Evolutionary conservation across 371 early-diverging fungal genomes (phyloP).

Genomic region (Encephalitozoon hellem): DNA sequence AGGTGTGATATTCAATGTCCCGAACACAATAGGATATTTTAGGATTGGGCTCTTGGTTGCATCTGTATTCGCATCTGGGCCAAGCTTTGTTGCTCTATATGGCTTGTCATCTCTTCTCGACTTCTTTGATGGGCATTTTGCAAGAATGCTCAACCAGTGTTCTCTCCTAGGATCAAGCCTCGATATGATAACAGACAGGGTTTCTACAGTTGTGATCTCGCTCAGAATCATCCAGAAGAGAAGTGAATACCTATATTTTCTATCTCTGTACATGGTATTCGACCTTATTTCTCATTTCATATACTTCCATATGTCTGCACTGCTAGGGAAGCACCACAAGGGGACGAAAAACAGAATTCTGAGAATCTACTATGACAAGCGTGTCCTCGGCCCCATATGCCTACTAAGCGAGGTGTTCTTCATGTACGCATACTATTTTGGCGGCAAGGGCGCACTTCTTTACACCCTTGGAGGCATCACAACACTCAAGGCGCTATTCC

Average conservation of each 20-base stretch:
- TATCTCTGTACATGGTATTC: conserved; percentile 15
- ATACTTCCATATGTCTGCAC: conserved; percentile 4
- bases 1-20: conserved; percentile 34
- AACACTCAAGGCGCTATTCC: neutral
- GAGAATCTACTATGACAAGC: conserved; percentile 34
- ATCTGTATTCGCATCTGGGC: neutral
- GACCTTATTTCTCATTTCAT: conserved; percentile 39
- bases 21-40: conserved; percentile 46
- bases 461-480: neutral
- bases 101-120: conserved; percentile 76
- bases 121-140: conserved; percentile 83
- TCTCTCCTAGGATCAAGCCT: conserved; percentile 43
- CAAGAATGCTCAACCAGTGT: conserved; percentile 77
- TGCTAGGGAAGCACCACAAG: conserved; percentile 27
- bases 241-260: neutral
- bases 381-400: conserved; percentile 23
- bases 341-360: neutral
- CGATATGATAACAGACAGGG: conserved; percentile 53
- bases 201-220: conserved; percentile 32
- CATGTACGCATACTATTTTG: neutral
- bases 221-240: neutral
- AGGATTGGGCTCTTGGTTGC: conserved; percentile 30
- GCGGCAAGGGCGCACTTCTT: neutral
- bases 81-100: conserved; percentile 62
- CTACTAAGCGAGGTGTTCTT: conserved; percentile 23